These are phyloP conservation scores for Penicillium janthinellum DNA, from an alignment of 2,329 filamentous ascomycete genomes.

Conservation along the genomic window DNA sequence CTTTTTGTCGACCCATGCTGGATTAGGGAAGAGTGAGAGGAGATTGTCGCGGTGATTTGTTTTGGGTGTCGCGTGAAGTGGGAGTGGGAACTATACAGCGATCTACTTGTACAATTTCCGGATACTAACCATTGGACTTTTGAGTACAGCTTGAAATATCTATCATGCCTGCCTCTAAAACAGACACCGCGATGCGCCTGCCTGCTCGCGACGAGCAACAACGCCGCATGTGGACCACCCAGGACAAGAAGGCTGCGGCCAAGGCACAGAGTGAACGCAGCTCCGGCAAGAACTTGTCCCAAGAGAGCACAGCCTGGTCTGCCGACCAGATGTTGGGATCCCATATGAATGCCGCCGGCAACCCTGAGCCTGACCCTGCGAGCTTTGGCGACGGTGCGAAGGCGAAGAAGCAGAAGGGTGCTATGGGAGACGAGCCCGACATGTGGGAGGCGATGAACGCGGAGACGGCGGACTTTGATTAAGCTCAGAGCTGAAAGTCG, in stretches of 20 bases:
- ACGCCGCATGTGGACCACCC: constrained; percentile 27
- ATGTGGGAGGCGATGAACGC: constrained; percentile 34
- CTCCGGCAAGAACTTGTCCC: constrained; percentile 7
- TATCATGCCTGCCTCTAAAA: constrained; percentile 35
- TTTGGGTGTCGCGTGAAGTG: neutral
- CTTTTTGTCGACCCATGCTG: constrained; percentile 5
- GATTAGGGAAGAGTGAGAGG: constrained; percentile 1
- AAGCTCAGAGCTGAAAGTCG: constrained; percentile 6
- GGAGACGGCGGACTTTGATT: constrained; percentile 34
- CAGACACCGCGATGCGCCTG: constrained; percentile 28
- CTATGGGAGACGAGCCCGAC: constrained; percentile 31
- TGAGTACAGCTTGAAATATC: neutral
- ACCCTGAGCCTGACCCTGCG: constrained; percentile 34
- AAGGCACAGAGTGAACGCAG: constrained; percentile 16
- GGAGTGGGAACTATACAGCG: neutral
- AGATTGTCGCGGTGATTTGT: neutral
- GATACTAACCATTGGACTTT: constrained; percentile 1
- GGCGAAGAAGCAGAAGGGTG: constrained; percentile 15
- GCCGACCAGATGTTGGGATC: constrained; percentile 34
- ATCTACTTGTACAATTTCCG: neutral
- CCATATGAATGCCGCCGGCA: constrained; percentile 35
- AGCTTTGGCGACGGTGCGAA: constrained; percentile 27
- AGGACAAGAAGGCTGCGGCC: constrained; percentile 25
- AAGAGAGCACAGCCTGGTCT: constrained; percentile 24
- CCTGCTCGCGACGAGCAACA: constrained; percentile 25